Evolutionary conservation across 768 basidiomycete genomes (phyloP).

Genomic region (Leucosporidium creatinivorum): DNA sequence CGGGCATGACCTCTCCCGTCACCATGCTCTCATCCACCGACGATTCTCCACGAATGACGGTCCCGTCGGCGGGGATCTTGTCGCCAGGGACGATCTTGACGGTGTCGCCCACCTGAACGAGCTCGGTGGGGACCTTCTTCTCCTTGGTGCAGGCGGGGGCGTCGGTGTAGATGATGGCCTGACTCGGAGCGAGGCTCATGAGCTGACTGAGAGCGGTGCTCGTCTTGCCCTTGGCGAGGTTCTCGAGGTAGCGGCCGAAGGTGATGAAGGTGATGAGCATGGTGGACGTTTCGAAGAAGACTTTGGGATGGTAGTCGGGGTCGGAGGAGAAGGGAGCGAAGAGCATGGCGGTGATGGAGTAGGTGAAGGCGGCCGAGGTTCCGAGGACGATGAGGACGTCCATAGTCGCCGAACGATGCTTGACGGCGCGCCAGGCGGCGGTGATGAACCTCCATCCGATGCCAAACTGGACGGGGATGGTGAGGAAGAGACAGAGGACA

Average conservation of each 20-base stretch:
- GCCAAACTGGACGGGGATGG: constrained; percentile 89
- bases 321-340: constrained; percentile 48
- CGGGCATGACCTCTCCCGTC: constrained; percentile 87
- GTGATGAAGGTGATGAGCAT: constrained; percentile 98
- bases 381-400: constrained; percentile 95
- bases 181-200: constrained; percentile 88
- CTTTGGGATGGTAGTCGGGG: constrained; percentile 65
- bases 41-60: constrained; percentile 74
- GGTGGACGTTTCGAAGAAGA: constrained; percentile 98
- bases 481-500: constrained; percentile 63
- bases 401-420: constrained; percentile 88
- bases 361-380: constrained; percentile 86
- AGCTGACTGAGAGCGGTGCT: constrained; percentile 93
- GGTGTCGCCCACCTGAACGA: constrained; percentile 86
- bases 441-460: constrained; percentile 79
- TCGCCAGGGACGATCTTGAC: constrained; percentile 94
- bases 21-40: constrained; percentile 92
- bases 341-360: constrained; percentile 68
- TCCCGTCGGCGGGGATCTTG: constrained; percentile 92
- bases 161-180: constrained; percentile 92
- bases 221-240: constrained; percentile 92
- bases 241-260: constrained; percentile 89
- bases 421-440: constrained; percentile 82
- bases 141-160: constrained; percentile 55
- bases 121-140: constrained; percentile 85